A percentile compares a stretch with the other conserved stretches of the same genome.
Conservation (phyloP, 805 yeast species). For the Candida khao-thaluensis region DNA sequence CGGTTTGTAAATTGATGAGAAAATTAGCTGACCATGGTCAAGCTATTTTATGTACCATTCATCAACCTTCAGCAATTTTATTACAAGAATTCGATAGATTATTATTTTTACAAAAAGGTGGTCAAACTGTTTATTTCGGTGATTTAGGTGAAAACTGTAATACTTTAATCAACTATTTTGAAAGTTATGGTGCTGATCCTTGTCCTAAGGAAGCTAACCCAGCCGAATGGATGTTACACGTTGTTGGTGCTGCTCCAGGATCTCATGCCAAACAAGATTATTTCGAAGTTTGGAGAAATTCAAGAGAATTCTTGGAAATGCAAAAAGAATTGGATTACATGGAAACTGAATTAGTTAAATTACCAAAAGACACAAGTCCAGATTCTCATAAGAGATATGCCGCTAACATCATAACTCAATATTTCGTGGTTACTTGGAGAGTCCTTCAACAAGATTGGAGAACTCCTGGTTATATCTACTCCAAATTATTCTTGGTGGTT, state of each 20-base stretch:
- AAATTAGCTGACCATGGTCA: slow-evolving; percentile 42
- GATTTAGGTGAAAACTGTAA: slow-evolving; percentile 67
- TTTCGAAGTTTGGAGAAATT: slow-evolving; percentile 73
- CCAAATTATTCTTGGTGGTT: slow-evolving; percentile 58
- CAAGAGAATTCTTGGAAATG: slow-evolving; percentile 59
- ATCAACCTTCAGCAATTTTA: slow-evolving; percentile 81
- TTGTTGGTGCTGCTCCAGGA: slow-evolving; percentile 82
- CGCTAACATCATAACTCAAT: slow-evolving; percentile 27
- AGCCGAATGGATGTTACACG: slow-evolving; percentile 85
- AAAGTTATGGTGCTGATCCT: slow-evolving; percentile 60
- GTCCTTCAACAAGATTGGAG: slow-evolving; percentile 45
- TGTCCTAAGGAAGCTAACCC: slow-evolving; percentile 41
- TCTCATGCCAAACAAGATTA: slow-evolving; percentile 71
- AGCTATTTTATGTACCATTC: slow-evolving; percentile 58
- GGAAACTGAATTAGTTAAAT: slow-evolving; percentile 49
- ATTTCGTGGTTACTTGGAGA: slow-evolving; percentile 31
- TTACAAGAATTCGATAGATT: slow-evolving; percentile 77
- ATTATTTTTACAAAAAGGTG: slow-evolving; percentile 68
- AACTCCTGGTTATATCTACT: slow-evolving; percentile 57
- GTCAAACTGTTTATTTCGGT: slow-evolving; percentile 79
- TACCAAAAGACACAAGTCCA: slow-evolving; percentile 24
- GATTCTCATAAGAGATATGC: slow-evolving; percentile 33
- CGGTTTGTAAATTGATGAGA: slow-evolving; percentile 39
- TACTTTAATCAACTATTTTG: slow-evolving; percentile 63
- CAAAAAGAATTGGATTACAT: slow-evolving; percentile 58